A percentile compares a stretch with the other conserved stretches of the same genome.
Conservation (phyloP, 192 early-diverging fungal species). For the Rhizoclosmatium sp. region DNA sequence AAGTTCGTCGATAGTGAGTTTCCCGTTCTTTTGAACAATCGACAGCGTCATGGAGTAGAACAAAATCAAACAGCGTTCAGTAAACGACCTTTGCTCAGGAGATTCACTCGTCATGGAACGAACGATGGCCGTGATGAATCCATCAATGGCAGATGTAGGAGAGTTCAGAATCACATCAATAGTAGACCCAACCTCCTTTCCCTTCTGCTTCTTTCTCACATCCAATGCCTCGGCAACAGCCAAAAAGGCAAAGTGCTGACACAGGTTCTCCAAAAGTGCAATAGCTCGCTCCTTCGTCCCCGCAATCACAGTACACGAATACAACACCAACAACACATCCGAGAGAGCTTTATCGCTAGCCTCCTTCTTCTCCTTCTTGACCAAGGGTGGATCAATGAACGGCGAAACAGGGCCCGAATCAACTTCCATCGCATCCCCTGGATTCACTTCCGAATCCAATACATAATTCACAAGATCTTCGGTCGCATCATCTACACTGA, state of each 20-base stretch:
- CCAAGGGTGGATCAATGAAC: slow-evolving; percentile 52
- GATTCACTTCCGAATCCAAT: slow-evolving; percentile 24
- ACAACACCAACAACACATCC: slow-evolving; percentile 67
- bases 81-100: slow-evolving; percentile 63
- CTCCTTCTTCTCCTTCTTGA: slow-evolving; percentile 62
- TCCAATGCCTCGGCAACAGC: slow-evolving; percentile 74
- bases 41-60: slow-evolving; percentile 67
- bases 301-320: slow-evolving; percentile 62
- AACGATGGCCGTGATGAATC: slow-evolving; percentile 83
- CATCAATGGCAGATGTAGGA: slow-evolving; percentile 52
- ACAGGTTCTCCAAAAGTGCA: slow-evolving; percentile 69
- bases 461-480: slow-evolving; percentile 24
- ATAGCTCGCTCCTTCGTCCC: slow-evolving; percentile 69
- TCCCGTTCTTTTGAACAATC: slow-evolving; percentile 66
- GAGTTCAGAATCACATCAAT: slow-evolving; percentile 46
- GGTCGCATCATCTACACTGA: slow-evolving; percentile 64
- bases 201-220: slow-evolving; percentile 53
- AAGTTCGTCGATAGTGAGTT: slow-evolving; percentile 60
- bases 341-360: slow-evolving; percentile 72
- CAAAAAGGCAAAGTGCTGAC: slow-evolving; percentile 80
- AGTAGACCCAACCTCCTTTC: slow-evolving; percentile 5
- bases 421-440: slow-evolving; percentile 32
- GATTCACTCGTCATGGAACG: slow-evolving; percentile 78
- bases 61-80: slow-evolving; percentile 68
- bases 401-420: slow-evolving; percentile 35